Conservation (phyloP, 1,139 yeast genomes). For the Pneumocystis canis region DNA sequence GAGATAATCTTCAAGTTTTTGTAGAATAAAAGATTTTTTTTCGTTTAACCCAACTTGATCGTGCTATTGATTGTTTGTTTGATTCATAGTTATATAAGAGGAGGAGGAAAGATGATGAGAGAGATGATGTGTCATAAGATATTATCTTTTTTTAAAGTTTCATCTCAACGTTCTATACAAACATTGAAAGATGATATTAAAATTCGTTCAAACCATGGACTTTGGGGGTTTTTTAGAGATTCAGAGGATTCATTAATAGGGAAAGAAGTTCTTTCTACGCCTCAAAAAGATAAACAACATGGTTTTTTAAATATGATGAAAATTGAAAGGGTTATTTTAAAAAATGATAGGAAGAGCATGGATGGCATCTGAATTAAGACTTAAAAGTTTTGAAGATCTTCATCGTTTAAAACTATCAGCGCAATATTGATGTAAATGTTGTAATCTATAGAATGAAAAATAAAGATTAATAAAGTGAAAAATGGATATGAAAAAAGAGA, state of each 20-base stretch:
- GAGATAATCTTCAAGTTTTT: too few relatives aligned
- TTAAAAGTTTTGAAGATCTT: slow-evolving; percentile 81
- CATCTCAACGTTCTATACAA: neutral
- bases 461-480: neutral
- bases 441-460: slow-evolving; percentile 25
- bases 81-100: too few relatives aligned
- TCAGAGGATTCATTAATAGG: neutral
- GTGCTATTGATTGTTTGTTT: too few relatives aligned
- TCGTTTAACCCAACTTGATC: too few relatives aligned
- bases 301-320: neutral
- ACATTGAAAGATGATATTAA: neutral
- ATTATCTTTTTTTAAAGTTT: neutral
- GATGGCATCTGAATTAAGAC: slow-evolving; percentile 76
- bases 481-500: neutral
- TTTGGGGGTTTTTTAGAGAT: neutral
- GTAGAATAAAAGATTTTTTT: too few relatives aligned
- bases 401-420: slow-evolving; percentile 71
- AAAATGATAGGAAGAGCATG: slow-evolving; percentile 50
- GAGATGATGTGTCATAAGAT: too few relatives aligned
- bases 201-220: neutral
- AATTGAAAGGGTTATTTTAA: neutral
- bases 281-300: neutral
- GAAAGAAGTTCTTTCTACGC: neutral
- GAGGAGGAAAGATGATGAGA: too few relatives aligned
- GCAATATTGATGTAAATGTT: slow-evolving; percentile 65